Base-by-base conservation (phyloP, 148 eudicot genomes). In the Vaccinium myrtillus region DNA sequence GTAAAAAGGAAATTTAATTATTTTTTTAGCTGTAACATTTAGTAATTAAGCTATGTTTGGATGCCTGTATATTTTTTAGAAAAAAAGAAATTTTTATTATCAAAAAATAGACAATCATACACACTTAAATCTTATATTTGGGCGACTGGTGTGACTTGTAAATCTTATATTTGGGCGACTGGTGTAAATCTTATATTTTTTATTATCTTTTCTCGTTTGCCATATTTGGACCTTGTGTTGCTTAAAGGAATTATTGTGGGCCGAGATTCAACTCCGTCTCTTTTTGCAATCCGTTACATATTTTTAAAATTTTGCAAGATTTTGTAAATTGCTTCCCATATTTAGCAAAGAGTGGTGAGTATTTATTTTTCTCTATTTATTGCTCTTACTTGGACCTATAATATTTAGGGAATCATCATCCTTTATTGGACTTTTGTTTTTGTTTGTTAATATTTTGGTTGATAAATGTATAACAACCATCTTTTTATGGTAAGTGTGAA, bases 301-400 rank as follows among this genome's bases (percentile, higher is more conserved):
- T 69, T 27, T 69, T 27, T 1, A 69, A 27, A 30, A 5, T 30
- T 69, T 13, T 12, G 39, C 2, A 27, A 5, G 74, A 27, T 69
- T 69, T 69, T 25, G 74, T 12, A 69, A 69, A 69, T 69, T 69
- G 43, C 74, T 69, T 69, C 74, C 74, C 74, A 69, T 69, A 69
- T 27, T 27, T 69, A 69, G 74, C 74, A 30, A 39, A 73, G 48
- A 1, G 6, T 39, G 49, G 77, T 73, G 23, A 0, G 49, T 36
- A 73, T 39, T 73, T 18, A 73, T 18, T 32, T 73, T 39, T 73
- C 74, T 73, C 50, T 3, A 8, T 73, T 73, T 73, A 36, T 73
- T 73, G 77, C 21, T 73, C 19, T 18, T 73, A 73, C 50, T 32
- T 73, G 76, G 76, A 16, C 76, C 48, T 32, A 71, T 32, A 21